Evolutionary conservation across 257 asterid species (phyloP).

Genomic region (Capsicum rhomboideum): DNA sequence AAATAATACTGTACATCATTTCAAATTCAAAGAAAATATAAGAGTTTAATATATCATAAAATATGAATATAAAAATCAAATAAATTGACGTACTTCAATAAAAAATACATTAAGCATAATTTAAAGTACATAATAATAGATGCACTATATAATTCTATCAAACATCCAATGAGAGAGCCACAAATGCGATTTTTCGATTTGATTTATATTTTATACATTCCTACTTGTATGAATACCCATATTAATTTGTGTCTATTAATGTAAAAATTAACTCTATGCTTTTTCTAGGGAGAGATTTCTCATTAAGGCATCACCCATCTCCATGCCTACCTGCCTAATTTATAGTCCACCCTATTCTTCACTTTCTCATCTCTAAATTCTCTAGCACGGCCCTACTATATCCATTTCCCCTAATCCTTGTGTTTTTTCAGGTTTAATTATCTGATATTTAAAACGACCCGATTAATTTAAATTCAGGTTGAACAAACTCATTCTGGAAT

Average conservation of each 20-base stretch:
- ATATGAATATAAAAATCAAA: no score
- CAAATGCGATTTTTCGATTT: no score
- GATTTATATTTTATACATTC: neutral
- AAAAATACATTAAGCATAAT: no score
- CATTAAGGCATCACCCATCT: neutral
- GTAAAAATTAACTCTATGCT: neutral
- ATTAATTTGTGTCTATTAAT: neutral
- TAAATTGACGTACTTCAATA: no score
- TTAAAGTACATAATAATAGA: no score
- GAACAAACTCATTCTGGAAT: neutral
- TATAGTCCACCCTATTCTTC: neutral
- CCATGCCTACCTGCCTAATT: neutral
- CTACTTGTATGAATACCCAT: neutral
- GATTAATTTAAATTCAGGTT: neutral
- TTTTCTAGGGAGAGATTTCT: neutral
- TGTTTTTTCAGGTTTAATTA: neutral
- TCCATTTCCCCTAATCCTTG: neutral
- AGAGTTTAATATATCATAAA: no score
- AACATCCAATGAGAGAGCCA: no score
- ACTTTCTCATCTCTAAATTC: neutral
- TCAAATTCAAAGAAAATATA: no score
- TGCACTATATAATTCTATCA: no score
- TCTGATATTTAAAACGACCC: neutral
- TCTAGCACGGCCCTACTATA: neutral
- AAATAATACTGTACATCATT: no score